These are phyloP conservation scores for Lonicera japonica DNA, from an alignment of 129 eudicot genomes.

Conservation along the genomic window DNA sequence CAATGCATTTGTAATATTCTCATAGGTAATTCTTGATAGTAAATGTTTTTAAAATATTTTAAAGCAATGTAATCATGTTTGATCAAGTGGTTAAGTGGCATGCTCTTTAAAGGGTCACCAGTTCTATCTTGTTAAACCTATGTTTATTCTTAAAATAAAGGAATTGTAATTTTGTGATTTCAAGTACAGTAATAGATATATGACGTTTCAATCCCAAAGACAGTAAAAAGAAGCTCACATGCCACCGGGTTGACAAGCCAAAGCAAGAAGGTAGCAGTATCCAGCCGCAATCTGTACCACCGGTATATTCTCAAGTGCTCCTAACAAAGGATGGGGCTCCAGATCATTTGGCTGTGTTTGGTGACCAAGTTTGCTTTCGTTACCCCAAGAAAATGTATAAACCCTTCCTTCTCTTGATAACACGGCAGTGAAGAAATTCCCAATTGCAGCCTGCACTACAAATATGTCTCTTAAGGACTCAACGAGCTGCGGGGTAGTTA, in stretches of 20 bases:
- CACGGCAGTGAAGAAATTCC: constrained; percentile 88
- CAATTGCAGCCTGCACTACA: constrained; percentile 95
- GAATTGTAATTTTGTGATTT: too few relatives aligned
- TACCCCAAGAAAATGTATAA: constrained; percentile 95
- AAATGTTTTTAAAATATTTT: too few relatives aligned
- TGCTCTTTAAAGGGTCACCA: too few relatives aligned
- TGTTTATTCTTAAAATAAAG: too few relatives aligned
- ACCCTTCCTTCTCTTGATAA: constrained; percentile 90
- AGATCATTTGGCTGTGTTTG: constrained; percentile 74
- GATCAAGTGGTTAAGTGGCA: too few relatives aligned
- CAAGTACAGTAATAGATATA: too few relatives aligned
- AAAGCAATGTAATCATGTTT: too few relatives aligned
- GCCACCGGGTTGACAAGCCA: constrained; percentile 87
- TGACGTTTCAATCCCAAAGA: neutral
- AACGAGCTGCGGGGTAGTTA: constrained; percentile 64
- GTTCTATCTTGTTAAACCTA: too few relatives aligned
- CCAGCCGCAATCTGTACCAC: constrained; percentile 99
- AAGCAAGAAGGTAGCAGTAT: constrained; percentile 87
- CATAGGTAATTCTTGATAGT: too few relatives aligned
- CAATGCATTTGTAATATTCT: too few relatives aligned
- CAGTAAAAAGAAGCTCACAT: constrained; percentile 46
- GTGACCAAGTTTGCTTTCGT: constrained; percentile 81
- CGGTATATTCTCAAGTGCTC: constrained; percentile 72
- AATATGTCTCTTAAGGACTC: constrained; percentile 83
- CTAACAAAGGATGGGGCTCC: constrained; percentile 78